Evolutionary conservation across 345 rosid genomes (phyloP), one percentile per base, ranked within the genome.

Genomic region (Pistacia atlantica): DNA sequence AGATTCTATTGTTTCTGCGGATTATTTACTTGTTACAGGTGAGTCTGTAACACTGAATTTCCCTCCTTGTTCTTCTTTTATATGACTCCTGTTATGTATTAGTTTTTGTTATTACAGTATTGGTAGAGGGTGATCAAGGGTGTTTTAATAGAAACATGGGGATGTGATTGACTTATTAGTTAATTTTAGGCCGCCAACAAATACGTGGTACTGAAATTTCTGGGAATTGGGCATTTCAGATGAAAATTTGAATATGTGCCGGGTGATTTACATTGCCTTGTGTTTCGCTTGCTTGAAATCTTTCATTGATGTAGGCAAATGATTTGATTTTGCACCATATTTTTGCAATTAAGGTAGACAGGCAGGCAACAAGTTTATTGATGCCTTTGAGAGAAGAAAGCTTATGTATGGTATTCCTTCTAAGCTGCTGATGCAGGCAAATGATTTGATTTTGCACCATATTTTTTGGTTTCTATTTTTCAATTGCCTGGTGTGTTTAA

Each of bases 1-100:
- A 75, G 80, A 66, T 82, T 84, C 84, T 79, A 1, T 68, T 75
- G 71, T 77, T 78, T 84, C 81, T 77, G 84, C 85, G 72, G 80
- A 83, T 76, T 84, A 80, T 78, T 83, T 55, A 63, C 67, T 75
- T 49, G 37, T 81, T 73, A 71, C 73, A 49, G 87, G 87, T 81
- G 33, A 84, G 74, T 48, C 76, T 61, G 71, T 56, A 51, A 28
- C 54, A 6, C 78, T 58, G 7, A 1, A 8, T 33, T 54, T n/a
- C 38, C 17, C 55, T 12, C 57, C 3, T 49, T 42, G 0, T 74
- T 65, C 10, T 65, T 25, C 22, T 5, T 28, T 70, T 20, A 33
- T 12, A 4, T 22, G 37, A 54, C 25, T 49, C 59, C 62, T 51
- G 69, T 73, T 77, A 48, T 62, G 56, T 80, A 46, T 67, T 52